These are phyloP conservation scores for Nigrograna mackinnonii DNA, from an alignment of 2,329 filamentous ascomycete species.

Conservation along the genomic window DNA sequence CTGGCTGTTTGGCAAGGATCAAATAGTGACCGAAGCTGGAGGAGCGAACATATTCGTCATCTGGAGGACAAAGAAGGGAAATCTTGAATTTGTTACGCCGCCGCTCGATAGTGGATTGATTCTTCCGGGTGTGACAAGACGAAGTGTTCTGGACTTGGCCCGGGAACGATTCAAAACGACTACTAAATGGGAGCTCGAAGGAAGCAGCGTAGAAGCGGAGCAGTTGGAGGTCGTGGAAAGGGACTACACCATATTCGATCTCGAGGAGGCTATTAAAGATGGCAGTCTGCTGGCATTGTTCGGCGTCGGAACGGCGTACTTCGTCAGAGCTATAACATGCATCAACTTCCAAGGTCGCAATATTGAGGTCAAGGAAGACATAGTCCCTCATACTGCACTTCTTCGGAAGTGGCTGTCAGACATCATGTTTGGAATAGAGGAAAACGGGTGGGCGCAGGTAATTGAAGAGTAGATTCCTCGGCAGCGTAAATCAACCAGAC, in stretches of 20 bases:
- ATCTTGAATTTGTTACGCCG: neutral
- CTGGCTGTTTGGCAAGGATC: neutral
- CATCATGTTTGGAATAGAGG: slow-evolving; percentile 5
- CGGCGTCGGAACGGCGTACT: neutral
- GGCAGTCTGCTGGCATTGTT: neutral
- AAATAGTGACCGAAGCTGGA: neutral
- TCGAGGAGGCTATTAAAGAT: neutral
- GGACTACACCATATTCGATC: neutral
- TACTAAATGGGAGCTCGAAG: neutral
- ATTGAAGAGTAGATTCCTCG: too few relatives aligned
- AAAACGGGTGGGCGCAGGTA: slow-evolving; percentile 1
- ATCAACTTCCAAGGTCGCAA: neutral
- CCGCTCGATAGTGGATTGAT: neutral
- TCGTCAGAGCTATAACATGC: neutral
- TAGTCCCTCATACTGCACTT: slow-evolving; percentile 1
- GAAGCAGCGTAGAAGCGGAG: neutral
- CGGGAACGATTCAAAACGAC: neutral
- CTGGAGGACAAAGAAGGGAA: neutral
- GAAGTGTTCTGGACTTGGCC: neutral
- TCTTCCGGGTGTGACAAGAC: neutral
- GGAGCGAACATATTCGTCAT: neutral
- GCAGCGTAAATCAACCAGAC: too few relatives aligned
- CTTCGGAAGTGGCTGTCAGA: slow-evolving; percentile 4
- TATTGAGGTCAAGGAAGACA: slow-evolving; percentile 2
- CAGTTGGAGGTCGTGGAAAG: neutral